Evolutionary conservation across 148 eudicot species (phyloP).

Genomic region (Salicornia ramosissima): DNA sequence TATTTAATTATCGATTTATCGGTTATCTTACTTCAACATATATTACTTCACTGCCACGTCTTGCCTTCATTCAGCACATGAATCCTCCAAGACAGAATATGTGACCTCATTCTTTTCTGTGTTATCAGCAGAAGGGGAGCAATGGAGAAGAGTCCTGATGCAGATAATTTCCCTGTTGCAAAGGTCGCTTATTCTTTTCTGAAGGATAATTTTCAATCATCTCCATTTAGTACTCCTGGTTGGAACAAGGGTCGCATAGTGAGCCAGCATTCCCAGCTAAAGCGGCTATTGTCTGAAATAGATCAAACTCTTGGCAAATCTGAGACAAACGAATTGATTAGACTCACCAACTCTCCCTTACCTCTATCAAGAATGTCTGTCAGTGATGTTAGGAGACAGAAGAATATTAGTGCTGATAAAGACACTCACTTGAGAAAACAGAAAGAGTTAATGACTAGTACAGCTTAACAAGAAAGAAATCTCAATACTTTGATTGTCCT

Average conservation of each 20-base stretch:
- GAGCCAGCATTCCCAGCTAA: slow-evolving; percentile 71
- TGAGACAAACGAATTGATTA: slow-evolving; percentile 28
- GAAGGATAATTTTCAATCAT: slow-evolving; percentile 46
- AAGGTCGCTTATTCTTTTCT: slow-evolving; percentile 65
- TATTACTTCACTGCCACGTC: not conserved
- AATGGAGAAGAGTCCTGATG: slow-evolving; percentile 69
- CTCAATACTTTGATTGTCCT: not conserved
- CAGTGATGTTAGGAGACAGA: slow-evolving; percentile 31
- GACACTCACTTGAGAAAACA: slow-evolving; percentile 31
- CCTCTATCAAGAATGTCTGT: slow-evolving; percentile 31
- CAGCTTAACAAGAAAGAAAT: slow-evolving; percentile 29
- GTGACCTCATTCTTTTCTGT: slow-evolving; percentile 1
- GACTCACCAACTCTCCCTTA: slow-evolving; percentile 44
- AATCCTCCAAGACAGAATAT: not conserved
- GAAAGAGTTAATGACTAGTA: slow-evolving; percentile 49
- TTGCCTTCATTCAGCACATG: not conserved
- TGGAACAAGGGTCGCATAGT: slow-evolving; percentile 91
- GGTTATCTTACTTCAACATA: not conserved
- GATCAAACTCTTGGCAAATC: slow-evolving; percentile 36
- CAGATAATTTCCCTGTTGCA: slow-evolving; percentile 71
- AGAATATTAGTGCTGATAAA: slow-evolving; percentile 24
- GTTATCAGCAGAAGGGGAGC: slow-evolving; percentile 68
- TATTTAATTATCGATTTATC: not conserved
- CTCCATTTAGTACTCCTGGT: slow-evolving; percentile 65
- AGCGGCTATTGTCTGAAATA: slow-evolving; percentile 44